Evolutionary conservation across 495 filamentous ascomycete species (phyloP), one percentile per base, ranked within the genome.

Genomic region (Lineolata rhizophorae): DNA sequence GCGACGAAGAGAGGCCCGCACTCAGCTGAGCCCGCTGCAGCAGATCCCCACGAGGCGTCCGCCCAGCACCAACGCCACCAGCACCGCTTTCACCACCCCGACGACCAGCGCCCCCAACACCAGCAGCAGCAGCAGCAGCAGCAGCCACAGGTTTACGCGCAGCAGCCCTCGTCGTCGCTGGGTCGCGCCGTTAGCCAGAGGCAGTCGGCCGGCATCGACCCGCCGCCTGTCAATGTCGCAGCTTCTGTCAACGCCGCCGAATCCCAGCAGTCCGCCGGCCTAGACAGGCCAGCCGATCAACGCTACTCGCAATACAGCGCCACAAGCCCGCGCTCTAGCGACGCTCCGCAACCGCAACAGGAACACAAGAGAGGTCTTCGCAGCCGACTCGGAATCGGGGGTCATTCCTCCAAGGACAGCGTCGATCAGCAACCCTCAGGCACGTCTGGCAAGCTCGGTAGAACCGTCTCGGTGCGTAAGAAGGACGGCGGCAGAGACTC

Each of bases 131-230:
- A 8, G 8, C 8, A 8, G 22, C 8, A 25, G 22, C 22, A 25
- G 22, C 22, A 25, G 22, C 22, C 22, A 8, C 22, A 8, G 22
- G 22, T 25, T 25, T 25, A 25, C 12, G 22, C 22, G 22, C 22
- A 25, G 12, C 8, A 12, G n/a, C n/a, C n/a, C n/a, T n/a, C 22
- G 8, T 25, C 12, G 22, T 25, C 22, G 22, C 22, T 25, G 8
- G 12, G 12, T 8, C 22, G 22, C 22, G 8, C 8, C 8, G 22
- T 8, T 8, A 8, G 22, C 22, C 9, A 9, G 9, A 30, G 8
- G 10, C 28, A n/a, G n/a, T n/a, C n/a, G n/a, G n/a, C n/a, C n/a
- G n/a, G n/a, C 28, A 8, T 30, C 17, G 28, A 30, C 28, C 28
- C 8, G 17, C 28, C 28, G 6, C 9, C 28, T 9, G 28, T 30